Evolutionary conservation across 75 land plant genomes (phyloP).

Genomic region (Picea sitchensis): DNA sequence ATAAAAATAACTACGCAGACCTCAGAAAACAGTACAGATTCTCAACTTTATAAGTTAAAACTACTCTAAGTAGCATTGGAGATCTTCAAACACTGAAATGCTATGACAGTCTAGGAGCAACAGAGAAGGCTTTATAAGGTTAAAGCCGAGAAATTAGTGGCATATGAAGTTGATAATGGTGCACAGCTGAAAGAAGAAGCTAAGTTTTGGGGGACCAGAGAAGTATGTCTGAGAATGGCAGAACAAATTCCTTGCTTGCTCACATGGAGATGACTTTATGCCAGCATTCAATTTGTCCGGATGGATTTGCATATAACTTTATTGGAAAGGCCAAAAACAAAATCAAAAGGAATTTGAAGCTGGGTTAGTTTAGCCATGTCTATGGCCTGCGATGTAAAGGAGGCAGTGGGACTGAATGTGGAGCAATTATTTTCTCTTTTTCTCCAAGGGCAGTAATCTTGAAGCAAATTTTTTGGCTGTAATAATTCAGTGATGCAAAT

Average conservation of each 20-base stretch:
- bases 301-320: background rate
- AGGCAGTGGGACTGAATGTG: background rate
- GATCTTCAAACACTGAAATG: no score
- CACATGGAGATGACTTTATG: constrained; percentile 2
- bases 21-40: background rate
- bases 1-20: background rate
- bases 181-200: no score
- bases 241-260: background rate
- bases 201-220: background rate
- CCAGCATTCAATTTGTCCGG: background rate
- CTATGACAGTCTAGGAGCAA: background rate
- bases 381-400: no score
- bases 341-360: background rate
- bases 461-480: no score
- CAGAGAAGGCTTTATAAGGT: background rate
- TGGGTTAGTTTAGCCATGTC: background rate
- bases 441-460: no score
- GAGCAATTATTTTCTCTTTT: no score
- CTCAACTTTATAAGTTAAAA: no score
- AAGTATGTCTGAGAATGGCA: background rate
- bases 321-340: background rate
- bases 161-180: no score
- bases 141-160: background rate
- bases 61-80: background rate
- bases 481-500: no score